Base-by-base conservation (phyloP, 805 yeast species). In the Torulaspora gathmanii region DNA sequence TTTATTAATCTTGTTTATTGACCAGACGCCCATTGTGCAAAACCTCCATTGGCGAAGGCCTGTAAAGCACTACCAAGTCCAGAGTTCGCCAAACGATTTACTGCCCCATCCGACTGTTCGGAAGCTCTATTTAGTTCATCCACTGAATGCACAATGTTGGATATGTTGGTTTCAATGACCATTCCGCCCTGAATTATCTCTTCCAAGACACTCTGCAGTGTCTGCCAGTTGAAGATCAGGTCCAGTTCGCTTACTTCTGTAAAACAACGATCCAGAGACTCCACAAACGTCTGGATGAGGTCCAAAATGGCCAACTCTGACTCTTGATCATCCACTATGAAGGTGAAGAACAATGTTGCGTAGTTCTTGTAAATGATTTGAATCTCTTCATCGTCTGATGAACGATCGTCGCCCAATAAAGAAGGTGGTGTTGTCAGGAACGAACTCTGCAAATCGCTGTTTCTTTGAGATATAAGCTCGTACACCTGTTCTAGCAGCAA, bases 191-290 rank as follows among this genome's bases (percentile, higher is more conserved):
- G 98, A 1, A 93, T 83, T 27, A 93, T 84, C 58, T 93, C 98
- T 57, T 83, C 93, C 39, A 90, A 65, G 1, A 91, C 96, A 1
- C 95, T 83, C 62, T 91, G 95, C 26, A 91, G 70, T 4, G 89
- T 95, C 67, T 93, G 97, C 98, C 99, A 93, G 13, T 97, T 97
- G 69, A 90, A 91, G n/a, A 93, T 96, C 51, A 93, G 73, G 67
- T 93, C 99, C 55, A 93, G 73, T 62, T 93, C 99, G 64, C 96
- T 90, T 5, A 93, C 99, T 58, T 89, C 90, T 50, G 82, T 82
- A 67, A 93, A 93, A 65, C 99, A 93, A 47, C 84, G 80, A 63
- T 93, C 96, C 53, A 93, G 73, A 42, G 95, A 85, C 64, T 93
- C 97, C 3, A 93, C 99, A 72, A 93, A 91, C 34, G 93, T 97